A percentile compares a stretch with the other conserved stretches of the same genome.
Conservation (phyloP, 2,329 filamentous ascomycete species). For the Cladosporium velox region DNA sequence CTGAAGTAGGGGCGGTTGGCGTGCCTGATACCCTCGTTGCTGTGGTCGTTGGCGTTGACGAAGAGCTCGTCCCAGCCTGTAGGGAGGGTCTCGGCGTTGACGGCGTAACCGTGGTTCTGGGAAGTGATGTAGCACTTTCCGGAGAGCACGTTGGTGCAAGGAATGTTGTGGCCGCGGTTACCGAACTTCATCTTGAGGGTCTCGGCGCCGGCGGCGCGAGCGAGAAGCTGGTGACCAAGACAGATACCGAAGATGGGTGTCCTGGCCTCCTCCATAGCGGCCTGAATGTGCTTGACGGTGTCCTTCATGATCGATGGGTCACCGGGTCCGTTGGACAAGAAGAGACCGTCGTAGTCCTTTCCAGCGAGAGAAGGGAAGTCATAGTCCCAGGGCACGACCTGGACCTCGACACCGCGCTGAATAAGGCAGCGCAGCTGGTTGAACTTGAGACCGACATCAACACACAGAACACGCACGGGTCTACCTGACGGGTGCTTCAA, state of each 20-base stretch:
- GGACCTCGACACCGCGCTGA: slow-evolving; percentile 85
- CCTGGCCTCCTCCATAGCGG: slow-evolving; percentile 73
- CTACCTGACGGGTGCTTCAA: slow-evolving; percentile 88
- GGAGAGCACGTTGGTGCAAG: slow-evolving; percentile 91
- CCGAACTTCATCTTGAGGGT: slow-evolving; percentile 99
- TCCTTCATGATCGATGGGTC: slow-evolving; percentile 82
- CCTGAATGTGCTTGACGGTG: slow-evolving; percentile 77
- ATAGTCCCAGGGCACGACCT: slow-evolving; percentile 95
- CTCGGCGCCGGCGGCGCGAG: slow-evolving; percentile 79
- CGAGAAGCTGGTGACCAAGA: slow-evolving; percentile 89
- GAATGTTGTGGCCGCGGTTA: slow-evolving; percentile 98
- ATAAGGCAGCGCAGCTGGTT: slow-evolving; percentile 96
- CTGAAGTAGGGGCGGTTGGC: slow-evolving; percentile 87
- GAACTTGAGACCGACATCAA: slow-evolving; percentile 98
- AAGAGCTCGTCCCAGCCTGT: slow-evolving; percentile 90
- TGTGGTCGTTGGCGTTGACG: slow-evolving; percentile 96
- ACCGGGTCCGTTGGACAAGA: slow-evolving; percentile 96
- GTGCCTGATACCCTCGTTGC: slow-evolving; percentile 97
- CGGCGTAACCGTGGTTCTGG: slow-evolving; percentile 96
- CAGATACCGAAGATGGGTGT: slow-evolving; percentile 96
- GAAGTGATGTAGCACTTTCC: slow-evolving; percentile 98
- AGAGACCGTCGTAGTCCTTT: slow-evolving; percentile 91
- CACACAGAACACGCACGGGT: slow-evolving; percentile 80
- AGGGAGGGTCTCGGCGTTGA: slow-evolving; percentile 75
- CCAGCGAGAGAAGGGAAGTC: slow-evolving; percentile 76